Evolutionary conservation across 164 flowering plant species (phyloP).

Genomic region (Nymphaea thermarum): DNA sequence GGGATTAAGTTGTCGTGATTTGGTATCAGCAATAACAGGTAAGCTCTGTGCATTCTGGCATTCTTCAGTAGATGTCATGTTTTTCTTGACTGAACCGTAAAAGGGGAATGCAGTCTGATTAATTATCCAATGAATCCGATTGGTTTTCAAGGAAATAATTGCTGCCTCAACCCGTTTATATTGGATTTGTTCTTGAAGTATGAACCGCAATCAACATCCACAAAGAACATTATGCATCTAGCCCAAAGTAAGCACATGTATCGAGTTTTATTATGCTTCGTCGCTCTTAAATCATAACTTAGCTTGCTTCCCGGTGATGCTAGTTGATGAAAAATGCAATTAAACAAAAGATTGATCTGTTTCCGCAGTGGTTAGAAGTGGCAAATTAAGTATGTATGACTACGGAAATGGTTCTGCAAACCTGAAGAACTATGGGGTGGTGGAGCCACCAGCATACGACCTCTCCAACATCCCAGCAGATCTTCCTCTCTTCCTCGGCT

Average conservation of each 20-base stretch:
- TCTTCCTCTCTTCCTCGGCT: conserved; percentile 60
- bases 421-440: conserved; percentile 35
- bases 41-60: background rate
- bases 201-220: conserved; percentile 60
- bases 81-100: too few species aligned
- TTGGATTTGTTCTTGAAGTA: conserved; percentile 35
- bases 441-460: conserved; percentile 42
- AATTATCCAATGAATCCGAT: background rate
- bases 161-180: conserved; percentile 53
- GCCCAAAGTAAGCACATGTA: conserved; percentile 44
- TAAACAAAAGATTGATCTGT: too few species aligned
- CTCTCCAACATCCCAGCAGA: conserved; percentile 49
- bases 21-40: conserved; percentile 24
- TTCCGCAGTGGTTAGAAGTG: conserved; percentile 40
- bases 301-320: too few species aligned
- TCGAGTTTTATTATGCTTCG: too few species aligned
- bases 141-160: conserved; percentile 34
- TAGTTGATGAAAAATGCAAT: too few species aligned
- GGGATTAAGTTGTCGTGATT: conserved; percentile 49
- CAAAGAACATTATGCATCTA: conserved; percentile 63
- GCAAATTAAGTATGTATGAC: conserved; percentile 38
- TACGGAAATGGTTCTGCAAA: conserved; percentile 27
- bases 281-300: too few species aligned
- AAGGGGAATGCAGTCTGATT: too few species aligned
- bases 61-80: background rate